Evolutionary conservation across 352 stramenopile species (phyloP), one percentile per base, ranked within the genome.

Genomic region (Phytophthora sp.): DNA sequence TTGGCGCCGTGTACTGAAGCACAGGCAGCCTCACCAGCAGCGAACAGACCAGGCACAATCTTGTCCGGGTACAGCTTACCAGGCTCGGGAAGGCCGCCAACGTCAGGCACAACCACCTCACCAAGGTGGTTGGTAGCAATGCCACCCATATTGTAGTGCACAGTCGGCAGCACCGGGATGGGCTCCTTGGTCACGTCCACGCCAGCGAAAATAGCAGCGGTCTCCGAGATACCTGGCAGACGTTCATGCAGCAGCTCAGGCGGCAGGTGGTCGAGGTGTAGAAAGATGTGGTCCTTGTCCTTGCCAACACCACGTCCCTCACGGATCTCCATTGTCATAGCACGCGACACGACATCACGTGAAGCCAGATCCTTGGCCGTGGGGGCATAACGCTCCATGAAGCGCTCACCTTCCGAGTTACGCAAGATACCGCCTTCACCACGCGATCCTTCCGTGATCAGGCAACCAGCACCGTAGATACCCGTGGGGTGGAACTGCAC

Each of bases 91-190:
- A 84, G 51, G 53, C 94, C 70, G 12, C 61, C 47, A 15, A 73
- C 38, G 50, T 82, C 86, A 7, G 86, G 84, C 45, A 88, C 73
- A 5, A 95, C 77, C 12, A 99, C 96, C 82, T 99, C 93, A 41
- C 94, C 97, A 67, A 91, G 66, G 70, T 99, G 85, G 72, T 99
- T 99, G 33, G 97, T 99, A 24, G 96, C 93, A 47, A 99, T 97
- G 58, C 97, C 97, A 51, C 97, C 97, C 96, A 99, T 99, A 76
- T 99, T 99, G 85, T 99, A 99, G 79, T 99, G 96, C 33, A 99
- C 96, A 20, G 96, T 99, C 18, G 97, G 97, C 26, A 99, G 72
- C 23, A 99, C 96, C 5, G 97, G 97, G 57, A 99, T 98, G 15
- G 97, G 97, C 76, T 99, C 96, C 81, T 99, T 99, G 54, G 94